Base-by-base conservation (phyloP, 441 rosid species). In the Croton setiger region DNA sequence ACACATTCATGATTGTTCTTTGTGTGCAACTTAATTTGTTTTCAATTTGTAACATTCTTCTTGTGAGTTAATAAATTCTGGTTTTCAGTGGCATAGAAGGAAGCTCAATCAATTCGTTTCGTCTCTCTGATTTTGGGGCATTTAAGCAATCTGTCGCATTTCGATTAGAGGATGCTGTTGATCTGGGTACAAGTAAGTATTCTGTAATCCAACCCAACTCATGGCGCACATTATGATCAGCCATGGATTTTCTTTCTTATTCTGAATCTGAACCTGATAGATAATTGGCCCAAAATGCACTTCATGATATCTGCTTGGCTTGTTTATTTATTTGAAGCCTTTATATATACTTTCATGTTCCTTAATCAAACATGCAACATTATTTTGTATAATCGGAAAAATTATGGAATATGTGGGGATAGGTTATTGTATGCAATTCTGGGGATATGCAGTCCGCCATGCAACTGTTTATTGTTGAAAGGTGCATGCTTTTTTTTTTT, bases 171-270 rank as follows among this genome's bases (percentile, higher is more conserved):
- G 76, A 79, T 69, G 79, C 82, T 66, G 74, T 76, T 61, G 71
- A 81, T 67, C 73, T 75, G 78, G 79, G 78, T 54, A 70, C 74
- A 79, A 80, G 90, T 79, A 81, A 68, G 85, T 68, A 57, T 73
- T 64, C 8, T 15, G 45, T 54, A 52, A 7, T 52, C 55, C 27
- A 54, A n/a, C 70, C 60, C 44, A 67, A 68, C 43, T 47, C 60
- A 52, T 43, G 57, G 61, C 45, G 58, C 51, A 56, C 43, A 58
- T 44, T 54, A 2, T 65, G 35, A 60, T 36, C 49, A 27, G 59
- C 55, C 36, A 20, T 45, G 18, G 1, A 57, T 17, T 11, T 35
- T 17, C 47, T 57, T 14, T 55, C 63, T n/a, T 44, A 48, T 60
- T 33, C 48, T 67, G 35, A 21, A 3, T 27, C n/a, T 67, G 35